These are phyloP conservation scores for Artemisia argyi DNA, from an alignment of 129 eudicot genomes.

Conservation along the genomic window DNA sequence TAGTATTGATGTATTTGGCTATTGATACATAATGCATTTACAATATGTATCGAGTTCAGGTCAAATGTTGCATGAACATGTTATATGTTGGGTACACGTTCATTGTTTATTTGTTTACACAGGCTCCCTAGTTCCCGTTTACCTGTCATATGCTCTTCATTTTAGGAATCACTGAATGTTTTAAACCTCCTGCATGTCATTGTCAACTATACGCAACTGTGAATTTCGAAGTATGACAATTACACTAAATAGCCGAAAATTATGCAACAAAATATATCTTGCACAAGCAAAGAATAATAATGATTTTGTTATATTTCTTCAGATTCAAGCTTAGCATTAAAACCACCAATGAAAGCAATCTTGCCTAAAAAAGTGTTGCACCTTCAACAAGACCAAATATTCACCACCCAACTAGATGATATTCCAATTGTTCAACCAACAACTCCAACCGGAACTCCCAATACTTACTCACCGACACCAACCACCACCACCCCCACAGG, in stretches of 20 bases:
- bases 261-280: neutral
- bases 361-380: constrained; percentile 26
- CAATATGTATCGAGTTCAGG: too few relatives aligned
- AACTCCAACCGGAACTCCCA: constrained; percentile 48
- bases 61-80: too few relatives aligned
- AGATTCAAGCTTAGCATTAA: constrained; percentile 54
- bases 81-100: too few relatives aligned
- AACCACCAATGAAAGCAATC: constrained; percentile 43
- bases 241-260: neutral
- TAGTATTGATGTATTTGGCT: neutral
- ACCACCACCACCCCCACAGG: constrained; percentile 48
- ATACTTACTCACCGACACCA: constrained; percentile 34
- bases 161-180: too few relatives aligned
- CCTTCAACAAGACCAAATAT: constrained; percentile 34
- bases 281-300: constrained; percentile 30
- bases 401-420: constrained; percentile 46
- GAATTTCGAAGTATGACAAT: neutral
- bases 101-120: too few relatives aligned
- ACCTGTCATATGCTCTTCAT: too few relatives aligned
- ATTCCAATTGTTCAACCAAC: constrained; percentile 82
- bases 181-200: too few relatives aligned
- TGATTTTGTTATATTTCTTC: constrained; percentile 31
- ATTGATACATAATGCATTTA: neutral
- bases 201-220: neutral
- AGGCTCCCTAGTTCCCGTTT: too few relatives aligned